phyloP scores from a whole-genome alignment of 2,329 filamentous ascomycete genomes.

The Penicillium sumatraense region DNA sequence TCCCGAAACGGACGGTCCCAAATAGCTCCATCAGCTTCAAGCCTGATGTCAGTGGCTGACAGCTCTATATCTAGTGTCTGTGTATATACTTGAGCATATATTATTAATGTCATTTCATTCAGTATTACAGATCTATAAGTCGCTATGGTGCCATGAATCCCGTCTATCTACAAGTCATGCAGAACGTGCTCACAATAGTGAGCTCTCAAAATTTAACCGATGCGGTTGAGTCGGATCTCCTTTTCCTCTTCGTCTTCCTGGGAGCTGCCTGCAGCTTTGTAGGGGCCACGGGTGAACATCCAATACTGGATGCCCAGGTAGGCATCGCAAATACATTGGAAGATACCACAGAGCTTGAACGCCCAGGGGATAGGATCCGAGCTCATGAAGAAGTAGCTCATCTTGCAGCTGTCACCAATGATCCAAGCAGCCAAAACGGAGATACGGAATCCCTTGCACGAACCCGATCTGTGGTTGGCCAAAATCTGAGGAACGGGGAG shows the following conservation, averaged over 20 bases:
- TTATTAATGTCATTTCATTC: constrained; percentile 18
- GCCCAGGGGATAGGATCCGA: constrained; percentile 50
- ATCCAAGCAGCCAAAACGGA: constrained; percentile 55
- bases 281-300: constrained; percentile 46
- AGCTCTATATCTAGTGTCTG: no score
- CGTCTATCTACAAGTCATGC: constrained; percentile 27
- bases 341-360: constrained; percentile 54
- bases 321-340: constrained; percentile 53
- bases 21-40: no score
- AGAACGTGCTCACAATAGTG: constrained; percentile 8
- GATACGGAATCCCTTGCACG: constrained; percentile 55
- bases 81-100: not conserved
- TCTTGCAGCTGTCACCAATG: constrained; percentile 55
- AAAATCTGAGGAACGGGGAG: constrained; percentile 54
- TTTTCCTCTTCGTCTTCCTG: constrained; percentile 37
- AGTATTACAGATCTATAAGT: constrained; percentile 24
- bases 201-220: constrained; percentile 1
- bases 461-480: constrained; percentile 52
- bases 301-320: constrained; percentile 55
- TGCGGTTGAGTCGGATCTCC: constrained; percentile 43
- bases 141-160: constrained; percentile 13
- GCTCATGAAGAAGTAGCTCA: constrained; percentile 55
- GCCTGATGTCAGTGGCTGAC: not conserved
- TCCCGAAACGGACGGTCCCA: constrained; percentile 18
- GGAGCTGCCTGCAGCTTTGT: constrained; percentile 27